Conservation (phyloP, 345 rosid genomes). For the Acer negundo region DNA sequence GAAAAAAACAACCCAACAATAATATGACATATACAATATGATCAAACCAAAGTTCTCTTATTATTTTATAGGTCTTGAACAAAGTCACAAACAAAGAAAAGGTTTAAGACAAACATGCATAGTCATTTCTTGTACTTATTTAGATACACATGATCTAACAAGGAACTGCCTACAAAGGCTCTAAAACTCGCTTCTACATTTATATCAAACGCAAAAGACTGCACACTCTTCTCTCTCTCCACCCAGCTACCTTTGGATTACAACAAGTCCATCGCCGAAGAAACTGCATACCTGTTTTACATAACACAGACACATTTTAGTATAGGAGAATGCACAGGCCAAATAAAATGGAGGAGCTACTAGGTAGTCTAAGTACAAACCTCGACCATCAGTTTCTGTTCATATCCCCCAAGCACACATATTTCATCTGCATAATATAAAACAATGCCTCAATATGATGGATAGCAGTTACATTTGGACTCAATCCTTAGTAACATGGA, state of each 20-base stretch:
- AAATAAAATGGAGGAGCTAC: background rate
- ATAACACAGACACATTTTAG: background rate
- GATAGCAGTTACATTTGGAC: background rate
- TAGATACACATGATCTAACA: background rate
- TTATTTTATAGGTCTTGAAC: background rate
- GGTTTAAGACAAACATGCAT: background rate
- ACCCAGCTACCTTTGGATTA: conserved; percentile 10
- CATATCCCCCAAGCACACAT: conserved; percentile 89
- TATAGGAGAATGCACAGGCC: background rate
- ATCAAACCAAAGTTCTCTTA: background rate
- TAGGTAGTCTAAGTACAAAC: background rate
- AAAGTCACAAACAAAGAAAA: background rate
- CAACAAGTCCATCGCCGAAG: background rate
- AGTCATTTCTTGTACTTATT: conserved; percentile 21
- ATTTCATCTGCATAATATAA: conserved; percentile 56
- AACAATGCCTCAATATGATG: background rate
- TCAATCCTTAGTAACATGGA: background rate
- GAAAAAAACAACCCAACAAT: background rate
- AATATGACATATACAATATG: too few species aligned
- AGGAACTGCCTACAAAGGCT: background rate
- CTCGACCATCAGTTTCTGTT: conserved; percentile 50
- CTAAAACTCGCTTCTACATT: background rate
- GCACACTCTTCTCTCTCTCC: background rate
- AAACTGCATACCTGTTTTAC: background rate
- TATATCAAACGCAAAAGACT: conserved; percentile 1